Percentiles rank a stretch among this genome's conserved stretches.
Conservation (phyloP, 768 basidiomycete genomes). For the Cytidiella melzeri region DNA sequence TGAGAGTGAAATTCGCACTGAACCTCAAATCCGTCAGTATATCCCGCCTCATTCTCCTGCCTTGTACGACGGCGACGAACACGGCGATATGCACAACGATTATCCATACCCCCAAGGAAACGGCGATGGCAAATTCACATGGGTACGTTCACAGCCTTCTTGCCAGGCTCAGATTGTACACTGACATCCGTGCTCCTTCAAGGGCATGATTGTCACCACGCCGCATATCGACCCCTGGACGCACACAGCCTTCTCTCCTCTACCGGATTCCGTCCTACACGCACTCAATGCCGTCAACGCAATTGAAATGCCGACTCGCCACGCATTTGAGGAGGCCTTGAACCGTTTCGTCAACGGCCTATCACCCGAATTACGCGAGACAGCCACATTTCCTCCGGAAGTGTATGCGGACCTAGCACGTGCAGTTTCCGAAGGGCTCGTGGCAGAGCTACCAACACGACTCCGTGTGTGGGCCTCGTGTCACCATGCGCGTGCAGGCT, state of each 20-base stretch:
- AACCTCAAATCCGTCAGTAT: slow-evolving; percentile 22
- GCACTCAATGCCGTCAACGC: slow-evolving; percentile 47
- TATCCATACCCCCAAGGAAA: slow-evolving; percentile 16
- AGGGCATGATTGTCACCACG: slow-evolving; percentile 32
- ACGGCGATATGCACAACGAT: slow-evolving; percentile 16
- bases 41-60: slow-evolving; percentile 18
- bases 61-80: slow-evolving; percentile 17
- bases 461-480: slow-evolving; percentile 47
- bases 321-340: slow-evolving; percentile 46
- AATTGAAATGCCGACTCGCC: slow-evolving; percentile 54
- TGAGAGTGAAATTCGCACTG: slow-evolving; percentile 20
- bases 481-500: slow-evolving; percentile 59
- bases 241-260: slow-evolving; percentile 51
- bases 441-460: slow-evolving; percentile 31
- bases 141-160: slow-evolving; percentile 18
- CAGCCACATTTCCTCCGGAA: slow-evolving; percentile 50
- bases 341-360: slow-evolving; percentile 43
- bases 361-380: slow-evolving; percentile 52
- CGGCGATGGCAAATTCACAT: slow-evolving; percentile 37
- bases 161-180: background rate
- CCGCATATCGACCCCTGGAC: slow-evolving; percentile 52
- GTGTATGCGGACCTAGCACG: slow-evolving; percentile 46
- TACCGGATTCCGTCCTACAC: slow-evolving; percentile 51
- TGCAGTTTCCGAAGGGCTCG: slow-evolving; percentile 34
- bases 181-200: slow-evolving; percentile 32